Base-by-base conservation (phyloP, 129 eudicot species). In the Saposhnikovia divaricata region DNA sequence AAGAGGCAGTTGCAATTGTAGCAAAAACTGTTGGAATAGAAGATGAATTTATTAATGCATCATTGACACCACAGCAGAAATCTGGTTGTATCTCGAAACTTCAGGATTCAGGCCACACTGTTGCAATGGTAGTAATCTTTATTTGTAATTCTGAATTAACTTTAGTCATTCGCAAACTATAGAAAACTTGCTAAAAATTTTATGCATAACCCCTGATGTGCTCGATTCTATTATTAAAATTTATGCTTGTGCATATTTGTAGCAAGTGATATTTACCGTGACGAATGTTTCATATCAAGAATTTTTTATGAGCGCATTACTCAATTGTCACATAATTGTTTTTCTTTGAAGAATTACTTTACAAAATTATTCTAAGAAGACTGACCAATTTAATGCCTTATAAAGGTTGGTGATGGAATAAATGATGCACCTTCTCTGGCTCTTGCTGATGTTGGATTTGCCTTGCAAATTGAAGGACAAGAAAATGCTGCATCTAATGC, bases 1-100 rank as follows among this genome's bases (percentile, higher is more conserved):
- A 93, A 93, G 98, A 91, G 93, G 98, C 97, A 91, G 97, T 93
- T 87, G 98, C 98, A 93, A 87, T 82, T 81, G 91, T 93, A 81
- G 98, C 93, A 40, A 91, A 89, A 78, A 80, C 87, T 3, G 87
- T 91, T 51, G 97, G 98, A 50, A 86, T 93, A 84, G 85, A 82
- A 79, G 83, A 78, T 65, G 80, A 91, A 76, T 85, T 81, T 72
- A 83, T 90, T 79, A 87, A 90, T 85, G 91, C 97, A 82, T 89
- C 98, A 72, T 83, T 91, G 82, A 89, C 89, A 73, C 98, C 98
- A 72, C 97, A 87, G 85, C 96, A 89, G 86, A 93, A 93, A 88
- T 91, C 97, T 63, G 89, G 74, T 25, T 81, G 82, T 78, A 91
- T 93, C 73, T 91, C 97, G 82, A 63, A 81, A 61, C 86, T 91